phyloP scores from a whole-genome alignment of 2,329 filamentous ascomycete genomes.

The Elsinoe australis region DNA sequence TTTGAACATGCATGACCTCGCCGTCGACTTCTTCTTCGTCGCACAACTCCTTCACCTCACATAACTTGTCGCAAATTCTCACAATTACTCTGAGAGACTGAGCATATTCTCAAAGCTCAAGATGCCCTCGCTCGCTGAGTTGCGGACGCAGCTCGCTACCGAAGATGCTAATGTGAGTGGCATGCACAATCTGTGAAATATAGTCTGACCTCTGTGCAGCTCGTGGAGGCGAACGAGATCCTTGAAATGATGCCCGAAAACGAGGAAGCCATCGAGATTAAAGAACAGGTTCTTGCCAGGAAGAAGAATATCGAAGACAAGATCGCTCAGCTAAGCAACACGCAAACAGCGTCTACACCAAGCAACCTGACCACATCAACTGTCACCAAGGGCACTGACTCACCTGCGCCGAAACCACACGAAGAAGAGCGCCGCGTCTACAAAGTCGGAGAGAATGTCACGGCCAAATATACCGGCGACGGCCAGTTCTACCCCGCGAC shows the following conservation, averaged over 20 bases:
- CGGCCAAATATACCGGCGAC: conserved; percentile 91
- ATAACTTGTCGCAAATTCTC: no score
- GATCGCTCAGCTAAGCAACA: conserved; percentile 60
- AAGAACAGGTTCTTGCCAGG: conserved; percentile 72
- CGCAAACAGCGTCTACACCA: conserved; percentile 37
- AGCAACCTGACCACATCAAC: conserved; percentile 37
- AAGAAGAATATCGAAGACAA: conserved; percentile 71
- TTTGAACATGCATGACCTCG: no score
- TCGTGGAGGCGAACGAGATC: conserved; percentile 68
- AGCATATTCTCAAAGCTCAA: no score
- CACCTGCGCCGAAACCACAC: conserved; percentile 32
- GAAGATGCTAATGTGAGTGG: conserved; percentile 18
- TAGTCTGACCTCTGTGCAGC: conserved; percentile 39
- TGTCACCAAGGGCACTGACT: conserved; percentile 25
- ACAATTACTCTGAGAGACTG: no score
- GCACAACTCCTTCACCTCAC: no score
- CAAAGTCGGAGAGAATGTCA: conserved; percentile 79
- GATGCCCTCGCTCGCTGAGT: conserved; percentile 14
- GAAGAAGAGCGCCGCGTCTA: conserved; percentile 60
- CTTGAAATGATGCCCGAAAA: conserved; percentile 76
- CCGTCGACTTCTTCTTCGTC: no score
- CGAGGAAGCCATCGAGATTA: conserved; percentile 66
- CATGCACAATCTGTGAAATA: background rate
- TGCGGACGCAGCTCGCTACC: conserved; percentile 15
- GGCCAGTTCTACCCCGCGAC: conserved; percentile 84